Evolutionary conservation across 2,329 filamentous ascomycete species (phyloP).

Genomic region (Claviceps paspali): DNA sequence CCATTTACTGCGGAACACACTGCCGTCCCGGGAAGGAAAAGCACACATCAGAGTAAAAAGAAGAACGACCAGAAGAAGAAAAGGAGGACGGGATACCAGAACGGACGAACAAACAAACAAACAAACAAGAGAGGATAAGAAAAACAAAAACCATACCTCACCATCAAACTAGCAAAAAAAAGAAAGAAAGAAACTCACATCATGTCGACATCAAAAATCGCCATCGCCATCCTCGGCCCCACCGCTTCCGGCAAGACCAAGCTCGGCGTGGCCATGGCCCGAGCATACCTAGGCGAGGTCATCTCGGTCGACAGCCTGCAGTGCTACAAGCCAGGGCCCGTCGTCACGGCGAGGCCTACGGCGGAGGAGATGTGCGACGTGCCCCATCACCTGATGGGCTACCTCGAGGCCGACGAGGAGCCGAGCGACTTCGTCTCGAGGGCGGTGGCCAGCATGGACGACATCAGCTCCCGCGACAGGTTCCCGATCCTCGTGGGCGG

Average conservation of each 20-base stretch:
- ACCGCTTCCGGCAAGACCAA: slow-evolving; percentile 3
- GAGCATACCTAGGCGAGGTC: neutral
- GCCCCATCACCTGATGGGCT: slow-evolving; percentile 1
- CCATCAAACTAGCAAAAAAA: no score
- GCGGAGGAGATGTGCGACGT: neutral
- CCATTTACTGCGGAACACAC: no score
- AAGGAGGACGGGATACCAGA: no score
- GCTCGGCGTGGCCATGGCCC: slow-evolving; percentile 2
- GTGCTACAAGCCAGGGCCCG: slow-evolving; percentile 1
- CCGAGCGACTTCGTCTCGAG: neutral
- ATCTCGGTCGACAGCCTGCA: slow-evolving; percentile 3
- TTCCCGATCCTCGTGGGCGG: slow-evolving; percentile 1
- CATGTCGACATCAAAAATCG: neutral
- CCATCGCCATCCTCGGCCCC: slow-evolving; percentile 1
- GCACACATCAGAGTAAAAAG: no score
- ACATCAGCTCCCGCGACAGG: neutral
- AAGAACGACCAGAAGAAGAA: no score
- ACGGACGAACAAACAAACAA: no score
- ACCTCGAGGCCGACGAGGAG: slow-evolving; percentile 1
- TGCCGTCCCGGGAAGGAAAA: no score
- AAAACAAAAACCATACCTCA: neutral
- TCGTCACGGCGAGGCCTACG: neutral
- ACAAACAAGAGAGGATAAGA: neutral
- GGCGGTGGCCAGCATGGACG: neutral
- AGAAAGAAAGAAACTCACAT: neutral